phyloP scores from a whole-genome alignment of 2,329 filamentous ascomycete genomes.

The Neurospora sp. region DNA sequence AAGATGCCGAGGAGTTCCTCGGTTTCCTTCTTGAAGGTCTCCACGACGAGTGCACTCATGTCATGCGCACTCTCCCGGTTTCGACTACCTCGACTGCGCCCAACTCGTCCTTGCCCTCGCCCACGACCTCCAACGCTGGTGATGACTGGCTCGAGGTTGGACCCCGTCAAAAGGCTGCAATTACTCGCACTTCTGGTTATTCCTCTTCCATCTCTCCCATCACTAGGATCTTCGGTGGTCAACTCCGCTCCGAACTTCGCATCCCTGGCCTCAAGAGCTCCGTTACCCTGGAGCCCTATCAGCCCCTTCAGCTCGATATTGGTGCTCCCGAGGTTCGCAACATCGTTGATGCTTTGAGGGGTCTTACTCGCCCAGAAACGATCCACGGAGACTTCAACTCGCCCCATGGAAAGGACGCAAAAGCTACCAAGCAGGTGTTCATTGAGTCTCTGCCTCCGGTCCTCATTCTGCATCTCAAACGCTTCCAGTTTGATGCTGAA shows the following conservation, averaged over 20 bases:
- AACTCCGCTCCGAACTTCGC: slow-evolving; percentile 79
- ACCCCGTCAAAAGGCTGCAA: slow-evolving; percentile 75
- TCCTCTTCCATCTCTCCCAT: slow-evolving; percentile 69
- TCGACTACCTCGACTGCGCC: slow-evolving; percentile 24
- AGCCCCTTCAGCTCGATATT: slow-evolving; percentile 91
- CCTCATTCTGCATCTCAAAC: slow-evolving; percentile 89
- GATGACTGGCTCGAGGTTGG: slow-evolving; percentile 93
- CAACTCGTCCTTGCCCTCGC: slow-evolving; percentile 34
- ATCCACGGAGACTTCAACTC: slow-evolving; percentile 79
- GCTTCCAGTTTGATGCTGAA: slow-evolving; percentile 88
- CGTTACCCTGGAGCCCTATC: slow-evolving; percentile 86
- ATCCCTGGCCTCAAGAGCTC: slow-evolving; percentile 83
- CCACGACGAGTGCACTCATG: slow-evolving; percentile 80
- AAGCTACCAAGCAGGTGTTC: slow-evolving; percentile 86
- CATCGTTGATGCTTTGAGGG: slow-evolving; percentile 83
- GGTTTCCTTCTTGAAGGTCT: slow-evolving; percentile 87
- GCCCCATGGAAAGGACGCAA: slow-evolving; percentile 63
- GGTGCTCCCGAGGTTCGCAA: slow-evolving; percentile 78
- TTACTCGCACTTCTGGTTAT: slow-evolving; percentile 77
- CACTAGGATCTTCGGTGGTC: slow-evolving; percentile 89
- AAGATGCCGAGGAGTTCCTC: slow-evolving; percentile 95
- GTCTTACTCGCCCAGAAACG: slow-evolving; percentile 72
- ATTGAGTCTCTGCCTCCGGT: slow-evolving; percentile 88
- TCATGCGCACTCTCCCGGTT: slow-evolving; percentile 49
- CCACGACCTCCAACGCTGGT: slow-evolving; percentile 25